These are phyloP conservation scores for Didymella sp. DNA, from an alignment of 2,329 filamentous ascomycete species.

Conservation along the genomic window DNA sequence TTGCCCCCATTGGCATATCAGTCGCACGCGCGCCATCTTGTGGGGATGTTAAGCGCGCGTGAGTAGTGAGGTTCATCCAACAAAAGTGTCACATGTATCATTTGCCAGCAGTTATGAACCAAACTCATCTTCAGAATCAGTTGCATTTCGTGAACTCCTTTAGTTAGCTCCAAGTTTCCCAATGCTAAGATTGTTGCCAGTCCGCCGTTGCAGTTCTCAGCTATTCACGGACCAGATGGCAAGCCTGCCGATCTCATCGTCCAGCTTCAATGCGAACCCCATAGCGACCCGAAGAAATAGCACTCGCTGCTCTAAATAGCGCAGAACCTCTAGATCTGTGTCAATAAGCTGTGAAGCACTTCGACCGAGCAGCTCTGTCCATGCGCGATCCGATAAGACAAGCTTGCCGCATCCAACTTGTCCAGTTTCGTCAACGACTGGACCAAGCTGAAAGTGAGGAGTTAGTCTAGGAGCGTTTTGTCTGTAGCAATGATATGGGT, in stretches of 20 bases:
- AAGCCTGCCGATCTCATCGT: slow-evolving; percentile 39
- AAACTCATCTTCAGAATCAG: too few species aligned
- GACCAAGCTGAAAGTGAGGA: slow-evolving; percentile 45
- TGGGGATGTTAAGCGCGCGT: too few species aligned
- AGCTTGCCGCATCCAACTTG: slow-evolving; percentile 60
- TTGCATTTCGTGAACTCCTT: neutral
- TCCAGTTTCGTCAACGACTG: slow-evolving; percentile 63
- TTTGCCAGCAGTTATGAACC: too few species aligned
- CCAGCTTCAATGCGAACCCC: slow-evolving; percentile 62
- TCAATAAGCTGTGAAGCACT: slow-evolving; percentile 54
- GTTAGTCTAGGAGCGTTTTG: neutral
- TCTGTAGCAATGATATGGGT: neutral
- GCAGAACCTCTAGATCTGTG: slow-evolving; percentile 51
- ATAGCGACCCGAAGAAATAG: slow-evolving; percentile 61
- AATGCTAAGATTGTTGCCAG: neutral
- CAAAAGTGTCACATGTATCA: too few species aligned
- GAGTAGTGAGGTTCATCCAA: too few species aligned
- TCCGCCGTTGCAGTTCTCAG: slow-evolving; percentile 8
- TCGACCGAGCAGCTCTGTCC: slow-evolving; percentile 59
- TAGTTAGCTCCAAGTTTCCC: neutral
- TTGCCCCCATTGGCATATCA: too few species aligned
- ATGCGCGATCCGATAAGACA: slow-evolving; percentile 61
- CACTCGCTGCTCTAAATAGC: slow-evolving; percentile 60
- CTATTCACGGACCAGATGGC: slow-evolving; percentile 44
- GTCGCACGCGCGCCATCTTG: too few species aligned